These are phyloP conservation scores for Candida succiphila DNA, from an alignment of 805 yeast species.

Conservation along the genomic window DNA sequence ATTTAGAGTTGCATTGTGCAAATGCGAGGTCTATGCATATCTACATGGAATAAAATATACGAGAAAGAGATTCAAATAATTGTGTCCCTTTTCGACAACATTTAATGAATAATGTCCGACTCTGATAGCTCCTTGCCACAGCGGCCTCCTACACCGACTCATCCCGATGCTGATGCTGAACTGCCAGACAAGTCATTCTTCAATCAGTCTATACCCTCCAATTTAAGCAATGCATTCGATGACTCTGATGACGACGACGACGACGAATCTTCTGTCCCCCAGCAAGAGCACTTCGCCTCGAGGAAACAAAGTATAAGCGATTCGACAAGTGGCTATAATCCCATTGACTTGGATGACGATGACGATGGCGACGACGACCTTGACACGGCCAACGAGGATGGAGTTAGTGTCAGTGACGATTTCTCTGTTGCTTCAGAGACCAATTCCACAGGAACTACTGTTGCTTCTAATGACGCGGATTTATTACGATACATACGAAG, in stretches of 20 bases:
- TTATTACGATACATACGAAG: neutral
- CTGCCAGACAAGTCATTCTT: constrained; percentile 3
- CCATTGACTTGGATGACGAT: constrained; percentile 4
- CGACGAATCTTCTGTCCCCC: neutral
- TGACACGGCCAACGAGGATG: neutral
- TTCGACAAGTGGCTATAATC: neutral
- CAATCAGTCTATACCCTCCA: constrained; percentile 9
- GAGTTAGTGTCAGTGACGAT: neutral
- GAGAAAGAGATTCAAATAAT: too few relatives aligned
- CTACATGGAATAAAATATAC: too few relatives aligned
- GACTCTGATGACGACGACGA: constrained; percentile 8
- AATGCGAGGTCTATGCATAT: too few relatives aligned
- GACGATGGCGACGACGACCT: neutral
- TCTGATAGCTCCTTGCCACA: too few relatives aligned
- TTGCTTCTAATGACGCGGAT: neutral
- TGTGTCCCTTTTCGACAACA: too few relatives aligned
- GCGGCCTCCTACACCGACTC: constrained; percentile 17
- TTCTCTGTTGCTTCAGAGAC: neutral
- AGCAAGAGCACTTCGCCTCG: neutral
- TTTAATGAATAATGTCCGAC: too few relatives aligned
- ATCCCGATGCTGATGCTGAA: constrained; percentile 19
- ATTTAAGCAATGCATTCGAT: constrained; percentile 16
- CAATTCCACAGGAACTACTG: neutral
- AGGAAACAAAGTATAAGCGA: too few relatives aligned
- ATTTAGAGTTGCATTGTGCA: too few relatives aligned